Conservation (phyloP, 176 grass and related monocot genomes). For the Raddia guianensis region DNA sequence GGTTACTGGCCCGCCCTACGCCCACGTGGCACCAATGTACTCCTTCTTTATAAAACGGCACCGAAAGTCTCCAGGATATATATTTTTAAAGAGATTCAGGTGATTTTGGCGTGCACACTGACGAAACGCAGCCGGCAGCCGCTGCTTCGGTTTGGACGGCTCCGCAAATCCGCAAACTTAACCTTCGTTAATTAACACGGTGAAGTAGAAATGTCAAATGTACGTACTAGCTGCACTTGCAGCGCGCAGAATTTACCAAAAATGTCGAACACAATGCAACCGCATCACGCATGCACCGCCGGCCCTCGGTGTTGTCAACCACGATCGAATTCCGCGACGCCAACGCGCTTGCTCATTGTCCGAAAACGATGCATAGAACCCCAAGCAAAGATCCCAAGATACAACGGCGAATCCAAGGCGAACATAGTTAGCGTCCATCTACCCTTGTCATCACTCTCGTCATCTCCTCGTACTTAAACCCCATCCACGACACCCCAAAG, state of each 20-base stretch:
- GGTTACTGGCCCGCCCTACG: no score
- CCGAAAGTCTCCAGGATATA: not conserved
- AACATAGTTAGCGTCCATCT: not conserved
- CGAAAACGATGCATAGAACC: not conserved
- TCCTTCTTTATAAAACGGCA: not conserved
- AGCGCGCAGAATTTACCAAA: not conserved
- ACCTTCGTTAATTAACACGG: not conserved
- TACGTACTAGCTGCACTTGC: no score
- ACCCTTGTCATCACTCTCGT: not conserved
- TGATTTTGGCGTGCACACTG: not conserved
- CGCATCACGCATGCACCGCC: not conserved
- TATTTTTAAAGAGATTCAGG: not conserved
- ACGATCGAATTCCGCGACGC: conserved; percentile 22
- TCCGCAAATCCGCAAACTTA: not conserved
- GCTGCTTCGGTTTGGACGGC: not conserved
- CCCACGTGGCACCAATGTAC: no score
- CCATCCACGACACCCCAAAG: not conserved
- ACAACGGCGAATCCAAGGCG: conserved; percentile 5
- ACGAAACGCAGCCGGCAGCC: not conserved
- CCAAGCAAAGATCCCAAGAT: conserved; percentile 21
- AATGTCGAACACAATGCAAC: not conserved
- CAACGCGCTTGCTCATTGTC: not conserved
- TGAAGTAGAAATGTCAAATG: no score
- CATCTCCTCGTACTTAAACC: conserved; percentile 12
- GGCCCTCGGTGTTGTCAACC: conserved; percentile 33